Evolutionary conservation across 2,329 filamentous ascomycete genomes (phyloP).

Genomic region (Chaetomiaceae sp.): DNA sequence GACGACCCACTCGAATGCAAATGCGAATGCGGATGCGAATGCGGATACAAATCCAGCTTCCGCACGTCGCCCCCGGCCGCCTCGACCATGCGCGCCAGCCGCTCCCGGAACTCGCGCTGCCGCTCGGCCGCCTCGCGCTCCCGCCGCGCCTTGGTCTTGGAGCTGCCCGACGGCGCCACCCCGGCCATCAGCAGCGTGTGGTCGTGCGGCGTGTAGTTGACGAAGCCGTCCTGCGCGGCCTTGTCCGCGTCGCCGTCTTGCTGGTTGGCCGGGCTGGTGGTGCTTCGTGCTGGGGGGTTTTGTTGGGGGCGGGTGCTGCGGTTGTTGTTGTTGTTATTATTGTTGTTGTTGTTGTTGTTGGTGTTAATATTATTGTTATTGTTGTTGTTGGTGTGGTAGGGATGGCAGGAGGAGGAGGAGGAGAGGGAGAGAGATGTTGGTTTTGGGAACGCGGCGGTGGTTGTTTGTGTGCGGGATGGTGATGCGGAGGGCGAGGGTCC

Average conservation of each 20-base stretch:
- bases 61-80: conserved; percentile 66
- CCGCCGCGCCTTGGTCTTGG: conserved; percentile 88
- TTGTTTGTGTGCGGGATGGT: not conserved
- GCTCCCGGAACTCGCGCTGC: conserved; percentile 62
- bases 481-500: not conserved
- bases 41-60: no score
- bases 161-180: conserved; percentile 85
- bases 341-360: not conserved
- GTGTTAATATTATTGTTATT: not conserved
- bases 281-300: not conserved
- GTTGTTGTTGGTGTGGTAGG: not conserved
- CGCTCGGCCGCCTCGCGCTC: conserved; percentile 84
- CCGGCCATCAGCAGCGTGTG: conserved; percentile 75
- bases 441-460: no score
- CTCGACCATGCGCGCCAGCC: conserved; percentile 62
- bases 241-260: not conserved
- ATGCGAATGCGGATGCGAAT: no score
- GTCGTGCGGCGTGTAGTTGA: conserved; percentile 86
- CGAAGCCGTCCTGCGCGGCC: conserved; percentile 55
- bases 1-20: no score
- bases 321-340: not conserved
- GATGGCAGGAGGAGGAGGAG: not conserved
- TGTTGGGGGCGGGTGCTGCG: not conserved
- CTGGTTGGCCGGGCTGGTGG: not conserved
- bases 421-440: not conserved